Conservation (phyloP, 495 filamentous ascomycete genomes). For the Aspergillus sclerotioniger region DNA sequence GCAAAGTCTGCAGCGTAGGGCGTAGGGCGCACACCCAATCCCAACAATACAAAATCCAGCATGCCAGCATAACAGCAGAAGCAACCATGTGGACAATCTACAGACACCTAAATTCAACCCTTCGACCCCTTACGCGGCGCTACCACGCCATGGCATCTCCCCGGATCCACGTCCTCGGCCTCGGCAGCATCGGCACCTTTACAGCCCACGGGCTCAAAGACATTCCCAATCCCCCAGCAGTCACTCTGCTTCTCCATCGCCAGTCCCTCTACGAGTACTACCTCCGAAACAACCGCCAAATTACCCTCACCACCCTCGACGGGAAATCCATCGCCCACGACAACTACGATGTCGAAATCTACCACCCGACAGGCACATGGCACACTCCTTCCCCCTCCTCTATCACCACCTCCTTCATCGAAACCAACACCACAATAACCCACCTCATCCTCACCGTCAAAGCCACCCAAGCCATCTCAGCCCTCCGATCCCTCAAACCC, state of each 20-base stretch:
- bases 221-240: conserved; percentile 41
- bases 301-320: conserved; percentile 9
- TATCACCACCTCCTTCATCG: background rate
- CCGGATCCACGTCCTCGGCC: conserved; percentile 46
- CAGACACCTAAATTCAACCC: too few relatives aligned
- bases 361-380: conserved; percentile 7
- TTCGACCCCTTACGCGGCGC: background rate
- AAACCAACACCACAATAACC: conserved; percentile 47
- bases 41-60: too few relatives aligned
- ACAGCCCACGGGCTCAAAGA: conserved; percentile 47
- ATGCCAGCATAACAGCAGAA: too few relatives aligned
- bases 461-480: conserved; percentile 47
- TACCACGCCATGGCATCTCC: conserved; percentile 1
- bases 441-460: conserved; percentile 67
- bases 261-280: conserved; percentile 17
- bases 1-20: too few relatives aligned
- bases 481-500: conserved; percentile 51
- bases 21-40: too few relatives aligned
- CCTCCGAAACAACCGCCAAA: conserved; percentile 6
- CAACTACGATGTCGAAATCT: conserved; percentile 13
- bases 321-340: background rate
- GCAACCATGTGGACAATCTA: too few relatives aligned
- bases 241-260: conserved; percentile 46
- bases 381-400: background rate
- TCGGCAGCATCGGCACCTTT: conserved; percentile 49